Evolutionary conservation across 225 moss, liverwort and hornwort species (phyloP), one percentile per base, ranked within the genome.

Genomic region (Physcomitrium patens): DNA sequence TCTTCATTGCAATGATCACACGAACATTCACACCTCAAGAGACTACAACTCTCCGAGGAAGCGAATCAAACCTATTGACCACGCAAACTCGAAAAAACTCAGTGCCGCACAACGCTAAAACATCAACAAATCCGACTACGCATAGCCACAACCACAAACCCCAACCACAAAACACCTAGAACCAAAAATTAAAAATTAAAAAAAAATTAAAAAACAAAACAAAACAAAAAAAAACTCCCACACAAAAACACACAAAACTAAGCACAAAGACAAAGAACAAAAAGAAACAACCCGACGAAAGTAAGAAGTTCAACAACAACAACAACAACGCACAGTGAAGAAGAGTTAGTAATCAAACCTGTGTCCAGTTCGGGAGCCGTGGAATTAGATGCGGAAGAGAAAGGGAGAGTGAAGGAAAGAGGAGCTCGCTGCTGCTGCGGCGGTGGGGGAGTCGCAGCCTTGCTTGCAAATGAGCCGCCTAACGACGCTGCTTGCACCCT

Each of bases 391-490:
- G 31, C 3, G 3, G 49, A 65, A 60, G 23, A 10, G 50, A 43
- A 31, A 14, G 37, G 11, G 20, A 0, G 41, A 0, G 12, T 19
- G 77, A 72, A 77, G 31, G 72, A 55, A 20, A n/a, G n/a, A n/a
- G n/a, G n/a, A n/a, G n/a, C n/a, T 43, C 2, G 68, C 81, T 77
- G 77, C 81, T 50, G 68, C 77, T n/a, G n/a, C n/a, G n/a, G n/a
- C n/a, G n/a, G n/a, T n/a, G n/a, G n/a, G n/a, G 68, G 55, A 72
- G 42, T 42, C 68, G 63, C 77, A 81, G 77, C 73, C 68, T 72
- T 73, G 62, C 68, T 72, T 73, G 62, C 61, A 47, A 77, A 14
- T 73, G 49, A 68, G 7, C 17, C 3, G 0, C 9, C 0, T 0
- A 0, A 11, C 0, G 16, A 23, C n/a, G 54, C 54, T 18, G n/a